Base-by-base conservation (phyloP, 1,284 basidiomycete species). In the Cryptococcus hybrid region DNA sequence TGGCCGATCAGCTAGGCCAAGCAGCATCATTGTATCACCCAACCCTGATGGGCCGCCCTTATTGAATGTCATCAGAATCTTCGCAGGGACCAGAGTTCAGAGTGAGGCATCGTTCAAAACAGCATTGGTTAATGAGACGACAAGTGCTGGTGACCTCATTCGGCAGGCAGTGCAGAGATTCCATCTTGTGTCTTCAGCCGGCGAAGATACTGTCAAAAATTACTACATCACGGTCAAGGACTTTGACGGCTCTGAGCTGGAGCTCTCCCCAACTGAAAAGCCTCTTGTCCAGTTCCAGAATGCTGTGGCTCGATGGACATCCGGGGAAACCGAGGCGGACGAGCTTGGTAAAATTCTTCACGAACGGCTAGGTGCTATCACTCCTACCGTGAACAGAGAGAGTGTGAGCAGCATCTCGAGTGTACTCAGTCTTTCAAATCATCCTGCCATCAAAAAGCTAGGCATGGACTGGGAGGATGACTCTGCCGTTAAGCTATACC, bases 31-130 rank as follows among this genome's bases (percentile, higher is more conserved):
- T 54, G 70, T 81, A 42, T 73, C 68, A 7, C 78, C 79, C 7
- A 76, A 72, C 56, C 75, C 52, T 63, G 83, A 82, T 8, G 81
- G 85, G 2, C 83, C 83, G 13, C 91, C 91, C 0, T 88, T 94
- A 64, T 84, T 98, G 58, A 96, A 89, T 67, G 94, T 99, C 58
- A 86, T 98, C 54, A 88, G 94, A 15, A 86, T 99, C 47, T 98
- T 99, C 73, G 93, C 93, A 0, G 95, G 94, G 7, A 86, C 89
- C 61, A 70, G 78, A 18, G 71, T 81, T 59, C 86, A 93, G 70
- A 91, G 90, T 1, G 93, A 97, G 65, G 90, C 92, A 3, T 96
- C 93, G 0, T 99, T 98, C 84, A 98, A 98, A 81, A 98, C 95
- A 1, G 95, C 96, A 0, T 79, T 98, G 18, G 84, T 98, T 60